Evolutionary conservation across 179 eudicot species (phyloP).

Genomic region (Vitellaria paradoxa): DNA sequence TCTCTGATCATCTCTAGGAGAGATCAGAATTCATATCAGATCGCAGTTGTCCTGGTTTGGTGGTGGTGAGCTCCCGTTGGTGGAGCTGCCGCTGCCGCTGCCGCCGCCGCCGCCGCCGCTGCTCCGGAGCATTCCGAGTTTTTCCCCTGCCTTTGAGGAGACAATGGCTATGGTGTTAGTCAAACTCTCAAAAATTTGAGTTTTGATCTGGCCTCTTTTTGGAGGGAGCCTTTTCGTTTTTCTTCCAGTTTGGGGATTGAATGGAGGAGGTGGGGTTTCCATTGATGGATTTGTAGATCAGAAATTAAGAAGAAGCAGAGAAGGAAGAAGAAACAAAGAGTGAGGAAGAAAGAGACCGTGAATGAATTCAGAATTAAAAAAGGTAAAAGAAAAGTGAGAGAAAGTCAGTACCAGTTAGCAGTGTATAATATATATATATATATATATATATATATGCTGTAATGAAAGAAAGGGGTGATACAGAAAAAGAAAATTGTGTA

Average conservation of each 20-base stretch:
- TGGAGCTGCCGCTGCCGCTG: neutral
- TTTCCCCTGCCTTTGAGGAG: conserved; percentile 18
- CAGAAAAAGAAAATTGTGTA: too few species aligned
- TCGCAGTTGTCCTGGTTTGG: neutral
- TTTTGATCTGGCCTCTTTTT: conserved; percentile 29
- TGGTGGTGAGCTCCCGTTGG: conserved; percentile 2
- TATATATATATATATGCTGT: too few species aligned
- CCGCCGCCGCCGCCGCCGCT: too few species aligned
- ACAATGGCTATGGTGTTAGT: neutral
- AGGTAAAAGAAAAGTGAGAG: too few species aligned
- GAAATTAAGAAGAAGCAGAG: neutral
- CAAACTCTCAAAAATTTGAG: conserved; percentile 27
- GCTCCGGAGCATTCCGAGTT: neutral
- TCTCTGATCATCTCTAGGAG: neutral
- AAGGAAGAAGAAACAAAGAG: neutral
- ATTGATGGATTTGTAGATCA: neutral
- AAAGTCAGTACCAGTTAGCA: too few species aligned
- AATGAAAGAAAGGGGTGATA: too few species aligned
- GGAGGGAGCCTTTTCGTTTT: conserved; percentile 6
- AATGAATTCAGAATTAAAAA: too few species aligned
- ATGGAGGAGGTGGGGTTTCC: conserved; percentile 2
- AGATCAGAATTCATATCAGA: conserved; percentile 2
- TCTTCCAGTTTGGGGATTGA: neutral
- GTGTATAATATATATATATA: too few species aligned
- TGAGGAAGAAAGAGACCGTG: too few species aligned